A percentile compares a stretch with the other conserved stretches of the same genome.
Conservation (phyloP, 2,329 filamentous ascomycete genomes). For the Exophiala sp. region DNA sequence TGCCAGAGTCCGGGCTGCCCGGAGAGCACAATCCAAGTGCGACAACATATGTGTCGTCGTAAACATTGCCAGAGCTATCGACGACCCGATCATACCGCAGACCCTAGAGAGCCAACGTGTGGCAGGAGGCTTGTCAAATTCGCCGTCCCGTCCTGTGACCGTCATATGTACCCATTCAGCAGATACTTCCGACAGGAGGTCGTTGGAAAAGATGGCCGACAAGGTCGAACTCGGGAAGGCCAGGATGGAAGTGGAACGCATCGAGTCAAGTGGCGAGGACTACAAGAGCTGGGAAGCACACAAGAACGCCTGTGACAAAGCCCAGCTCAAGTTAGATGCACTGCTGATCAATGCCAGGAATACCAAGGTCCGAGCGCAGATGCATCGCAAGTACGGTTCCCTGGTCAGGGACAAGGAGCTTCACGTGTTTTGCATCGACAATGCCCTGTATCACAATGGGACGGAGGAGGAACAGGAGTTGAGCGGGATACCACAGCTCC, state of each 20-base stretch:
- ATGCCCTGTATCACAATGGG: neutral
- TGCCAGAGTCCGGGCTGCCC: conserved; percentile 7
- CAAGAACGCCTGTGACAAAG: neutral
- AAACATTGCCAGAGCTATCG: conserved; percentile 7
- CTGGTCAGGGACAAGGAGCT: neutral
- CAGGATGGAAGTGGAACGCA: neutral
- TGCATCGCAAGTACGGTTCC: conserved; percentile 1
- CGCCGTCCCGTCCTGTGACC: neutral
- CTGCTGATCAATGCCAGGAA: conserved; percentile 11
- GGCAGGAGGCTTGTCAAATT: neutral
- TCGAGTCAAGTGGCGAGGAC: neutral
- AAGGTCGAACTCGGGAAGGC: neutral
- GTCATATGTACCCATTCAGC: conserved; percentile 14
- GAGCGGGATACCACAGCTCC: conserved; percentile 11
- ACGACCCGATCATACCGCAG: conserved; percentile 5
- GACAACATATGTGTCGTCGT: conserved; percentile 12
- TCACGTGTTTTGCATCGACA: conserved; percentile 15
- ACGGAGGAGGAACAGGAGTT: neutral
- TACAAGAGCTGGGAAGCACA: neutral
- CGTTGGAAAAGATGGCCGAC: neutral
- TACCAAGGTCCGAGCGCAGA: neutral
- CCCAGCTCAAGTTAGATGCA: neutral
- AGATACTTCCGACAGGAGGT: neutral
- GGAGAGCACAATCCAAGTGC: conserved; percentile 10
- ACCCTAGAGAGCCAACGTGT: neutral